Base-by-base conservation (phyloP, 441 rosid genomes). In the Dalechampia spathulata region DNA sequence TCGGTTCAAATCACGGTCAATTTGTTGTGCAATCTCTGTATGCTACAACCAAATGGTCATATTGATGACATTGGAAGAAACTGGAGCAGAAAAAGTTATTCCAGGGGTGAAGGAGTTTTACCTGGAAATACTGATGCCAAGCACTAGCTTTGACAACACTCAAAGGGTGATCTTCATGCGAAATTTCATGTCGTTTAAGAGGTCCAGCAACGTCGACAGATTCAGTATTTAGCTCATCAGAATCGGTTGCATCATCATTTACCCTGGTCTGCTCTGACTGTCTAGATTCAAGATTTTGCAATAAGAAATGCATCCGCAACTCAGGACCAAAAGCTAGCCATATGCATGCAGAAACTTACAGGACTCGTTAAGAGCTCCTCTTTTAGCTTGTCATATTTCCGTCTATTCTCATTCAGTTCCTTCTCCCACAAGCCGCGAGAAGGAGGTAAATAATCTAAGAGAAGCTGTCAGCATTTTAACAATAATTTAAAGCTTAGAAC, bases 101-200 rank as follows among this genome's bases (percentile, higher is more conserved):
- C 26, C 25, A 25, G 16, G 49, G 34, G 22, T 21, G 53, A 21
- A 64, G 34, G 51, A 43, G 44, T 46, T 55, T 47, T 66, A 85
- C 92, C 86, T 85, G 74, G 42, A 82, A 82, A 67, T 71, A 78
- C 57, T 70, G 85, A 66, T 72, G 67, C 92, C 92, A 82, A 55
- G 75, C 67, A 59, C 86, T 80, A 43, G 80, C 74, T 72, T 80
- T 76, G 39, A 80, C 85, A 47, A 63, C 74, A 60, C 85, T 80
- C 64, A 85, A 63, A n/a, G 92, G 92, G 66, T 85, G 92, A 75
- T 85, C 92, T 61, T 78, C 92, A 12, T 72, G 76, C 58, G 92
- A 80, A 52, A 85, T 77, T 67, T 65, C 63, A 28, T 67, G 86
- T 30, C 89, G 62, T 61, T 57, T 72, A 20, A 85, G 85, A 14